phyloP scores from a whole-genome alignment of 495 filamentous ascomycete genomes.

The Penicillium bovifimosum region DNA sequence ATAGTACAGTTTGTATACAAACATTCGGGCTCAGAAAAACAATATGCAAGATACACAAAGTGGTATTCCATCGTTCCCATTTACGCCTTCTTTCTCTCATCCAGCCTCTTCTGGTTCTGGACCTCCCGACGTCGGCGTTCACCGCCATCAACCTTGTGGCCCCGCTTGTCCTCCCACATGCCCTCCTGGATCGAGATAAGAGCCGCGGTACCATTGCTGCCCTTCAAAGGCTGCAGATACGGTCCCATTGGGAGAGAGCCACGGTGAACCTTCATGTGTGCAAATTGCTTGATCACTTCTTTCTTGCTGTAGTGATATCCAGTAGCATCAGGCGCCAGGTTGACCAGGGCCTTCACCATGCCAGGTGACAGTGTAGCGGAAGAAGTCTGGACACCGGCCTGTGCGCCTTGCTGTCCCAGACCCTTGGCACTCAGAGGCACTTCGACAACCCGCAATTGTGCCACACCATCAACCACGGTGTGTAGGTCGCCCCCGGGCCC shows the following conservation, averaged over 20 bases:
- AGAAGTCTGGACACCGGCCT: not conserved
- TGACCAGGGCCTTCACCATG: conserved; percentile 62
- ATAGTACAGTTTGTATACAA: conserved; percentile 22
- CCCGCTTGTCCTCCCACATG: conserved; percentile 80
- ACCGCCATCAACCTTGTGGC: conserved; percentile 92
- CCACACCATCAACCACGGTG: conserved; percentile 66
- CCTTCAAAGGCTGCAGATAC: conserved; percentile 60
- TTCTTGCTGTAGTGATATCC: conserved; percentile 35
- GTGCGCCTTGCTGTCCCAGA: not conserved
- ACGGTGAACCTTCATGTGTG: conserved; percentile 59
- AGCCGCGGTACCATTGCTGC: conserved; percentile 52
- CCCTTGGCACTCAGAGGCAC: conserved; percentile 31
- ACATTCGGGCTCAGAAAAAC: conserved; percentile 12
- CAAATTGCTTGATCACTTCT: conserved; percentile 44
- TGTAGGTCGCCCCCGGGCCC: conserved; percentile 75
- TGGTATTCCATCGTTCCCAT: not conserved
- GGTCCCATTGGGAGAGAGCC: conserved; percentile 65
- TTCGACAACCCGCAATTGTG: conserved; percentile 64
- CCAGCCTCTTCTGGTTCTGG: conserved; percentile 57
- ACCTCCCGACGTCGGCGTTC: conserved; percentile 85
- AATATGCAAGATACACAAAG: conserved; percentile 20
- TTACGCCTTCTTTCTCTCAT: conserved; percentile 41
- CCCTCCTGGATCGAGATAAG: conserved; percentile 68
- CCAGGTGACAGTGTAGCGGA: conserved; percentile 47
- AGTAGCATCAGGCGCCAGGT: conserved; percentile 54